Conservation (phyloP, 2,329 filamentous ascomycete species). For the Xylaria arbuscula region DNA sequence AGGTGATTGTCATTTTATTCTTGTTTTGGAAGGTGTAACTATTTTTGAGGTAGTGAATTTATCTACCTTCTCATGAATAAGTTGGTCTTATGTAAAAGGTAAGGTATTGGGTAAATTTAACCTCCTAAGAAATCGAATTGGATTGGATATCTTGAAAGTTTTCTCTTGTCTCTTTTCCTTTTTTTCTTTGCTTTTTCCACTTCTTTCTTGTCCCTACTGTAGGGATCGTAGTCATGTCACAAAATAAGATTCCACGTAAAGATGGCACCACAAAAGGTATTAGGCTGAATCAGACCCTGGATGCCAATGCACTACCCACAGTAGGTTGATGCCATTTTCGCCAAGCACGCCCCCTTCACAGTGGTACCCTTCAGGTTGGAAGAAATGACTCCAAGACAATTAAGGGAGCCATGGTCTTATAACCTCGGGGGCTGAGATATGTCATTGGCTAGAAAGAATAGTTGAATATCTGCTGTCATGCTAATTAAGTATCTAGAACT, state of each 20-base stretch:
- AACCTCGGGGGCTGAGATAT: slow-evolving; percentile 10
- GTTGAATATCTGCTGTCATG: neutral
- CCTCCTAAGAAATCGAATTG: neutral
- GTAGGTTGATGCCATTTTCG: neutral
- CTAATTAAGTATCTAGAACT: too few species aligned
- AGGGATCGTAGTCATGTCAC: too few species aligned
- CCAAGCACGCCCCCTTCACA: neutral
- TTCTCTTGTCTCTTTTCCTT: neutral
- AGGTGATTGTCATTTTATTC: too few species aligned
- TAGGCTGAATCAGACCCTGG: neutral
- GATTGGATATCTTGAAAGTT: too few species aligned
- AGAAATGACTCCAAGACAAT: slow-evolving; percentile 5
- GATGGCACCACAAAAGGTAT: neutral
- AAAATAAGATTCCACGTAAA: neutral
- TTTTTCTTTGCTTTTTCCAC: too few species aligned
- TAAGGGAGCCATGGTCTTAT: slow-evolving; percentile 2
- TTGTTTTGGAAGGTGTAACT: too few species aligned
- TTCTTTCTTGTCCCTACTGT: neutral
- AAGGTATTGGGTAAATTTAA: neutral
- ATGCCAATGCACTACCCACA: neutral
- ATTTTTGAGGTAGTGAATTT: too few species aligned
- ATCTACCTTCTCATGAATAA: too few species aligned
- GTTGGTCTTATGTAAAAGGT: too few species aligned
- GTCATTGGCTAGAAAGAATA: neutral
- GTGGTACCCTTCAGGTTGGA: neutral